These are phyloP conservation scores for Letharia columbiana DNA, from an alignment of 495 filamentous ascomycete genomes.

Conservation along the genomic window DNA sequence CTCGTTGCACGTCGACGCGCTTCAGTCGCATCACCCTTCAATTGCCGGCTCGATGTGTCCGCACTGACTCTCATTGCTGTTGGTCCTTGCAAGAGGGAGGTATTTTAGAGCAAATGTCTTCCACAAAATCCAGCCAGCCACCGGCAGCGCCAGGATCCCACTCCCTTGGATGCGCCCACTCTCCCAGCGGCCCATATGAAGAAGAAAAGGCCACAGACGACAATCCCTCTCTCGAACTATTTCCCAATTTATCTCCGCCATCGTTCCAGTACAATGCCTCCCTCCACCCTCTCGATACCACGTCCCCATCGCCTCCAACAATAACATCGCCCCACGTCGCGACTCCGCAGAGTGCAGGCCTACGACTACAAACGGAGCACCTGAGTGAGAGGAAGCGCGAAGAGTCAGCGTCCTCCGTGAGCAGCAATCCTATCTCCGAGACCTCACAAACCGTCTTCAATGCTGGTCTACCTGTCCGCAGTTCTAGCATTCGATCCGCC, in stretches of 20 bases:
- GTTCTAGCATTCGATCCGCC: conserved; percentile 43
- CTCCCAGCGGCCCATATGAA: conserved; percentile 2
- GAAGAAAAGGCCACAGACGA: conserved; percentile 1
- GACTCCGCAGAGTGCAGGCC: conserved; percentile 29
- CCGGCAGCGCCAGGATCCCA: not conserved
- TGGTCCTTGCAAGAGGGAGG: not conserved
- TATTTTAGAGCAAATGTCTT: not conserved
- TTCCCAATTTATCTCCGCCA: conserved; percentile 6
- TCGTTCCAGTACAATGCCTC: conserved; percentile 23
- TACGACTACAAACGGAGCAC: conserved; percentile 32
- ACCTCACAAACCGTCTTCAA: conserved; percentile 37
- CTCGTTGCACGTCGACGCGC: not conserved
- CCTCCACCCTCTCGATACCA: conserved; percentile 20
- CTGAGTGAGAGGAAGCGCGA: conserved; percentile 27
- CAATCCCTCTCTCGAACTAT: not conserved
- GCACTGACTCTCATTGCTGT: not conserved
- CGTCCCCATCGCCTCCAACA: conserved; percentile 17
- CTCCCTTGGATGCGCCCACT: not conserved
- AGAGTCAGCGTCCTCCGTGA: conserved; percentile 10
- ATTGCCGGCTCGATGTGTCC: not conserved
- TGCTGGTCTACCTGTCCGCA: conserved; percentile 40
- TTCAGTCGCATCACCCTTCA: not conserved
- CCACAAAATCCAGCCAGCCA: not conserved
- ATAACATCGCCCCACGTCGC: conserved; percentile 18
- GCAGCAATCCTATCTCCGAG: conserved; percentile 28